Conservation (phyloP, 2,329 filamentous ascomycete genomes). For the Colletotrichum musicola region DNA sequence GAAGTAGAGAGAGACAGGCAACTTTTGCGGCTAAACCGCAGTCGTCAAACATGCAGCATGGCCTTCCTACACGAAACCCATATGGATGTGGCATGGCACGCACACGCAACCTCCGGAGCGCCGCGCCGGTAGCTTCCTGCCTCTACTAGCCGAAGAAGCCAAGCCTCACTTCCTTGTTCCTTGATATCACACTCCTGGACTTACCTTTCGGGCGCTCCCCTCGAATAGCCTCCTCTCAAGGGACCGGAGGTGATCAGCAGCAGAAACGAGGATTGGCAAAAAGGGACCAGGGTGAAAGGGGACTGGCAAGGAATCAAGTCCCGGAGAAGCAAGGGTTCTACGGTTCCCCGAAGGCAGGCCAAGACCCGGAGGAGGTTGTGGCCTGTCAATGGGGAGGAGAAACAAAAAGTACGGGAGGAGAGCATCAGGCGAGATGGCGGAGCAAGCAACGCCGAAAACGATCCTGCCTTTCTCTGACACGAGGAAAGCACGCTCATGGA, state of each 20-base stretch:
- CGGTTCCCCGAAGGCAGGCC: neutral
- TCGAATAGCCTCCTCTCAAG: constrained; percentile 1
- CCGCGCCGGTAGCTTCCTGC: constrained; percentile 4
- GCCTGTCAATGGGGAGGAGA: neutral
- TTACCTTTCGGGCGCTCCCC: neutral
- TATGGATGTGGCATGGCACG: constrained; percentile 10
- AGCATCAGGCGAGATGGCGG: neutral
- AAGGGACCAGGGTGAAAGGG: constrained; percentile 1
- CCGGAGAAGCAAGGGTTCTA: neutral
- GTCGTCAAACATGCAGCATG: neutral
- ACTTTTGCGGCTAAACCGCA: constrained; percentile 14
- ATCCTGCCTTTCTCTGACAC: neutral
- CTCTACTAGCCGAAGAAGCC: neutral
- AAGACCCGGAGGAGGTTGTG: neutral
- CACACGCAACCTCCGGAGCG: constrained; percentile 18
- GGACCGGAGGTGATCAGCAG: neutral
- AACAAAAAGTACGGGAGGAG: neutral
- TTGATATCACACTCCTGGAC: neutral
- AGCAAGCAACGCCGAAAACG: neutral
- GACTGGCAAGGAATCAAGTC: neutral
- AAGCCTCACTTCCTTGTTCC: neutral
- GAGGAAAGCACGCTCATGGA: constrained; percentile 4
- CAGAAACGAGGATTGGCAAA: constrained; percentile 16
- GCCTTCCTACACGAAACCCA: neutral
- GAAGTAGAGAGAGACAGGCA: neutral